Conservation (phyloP, 2,329 filamentous ascomycete genomes). For the Paecilomyces fulvus region DNA sequence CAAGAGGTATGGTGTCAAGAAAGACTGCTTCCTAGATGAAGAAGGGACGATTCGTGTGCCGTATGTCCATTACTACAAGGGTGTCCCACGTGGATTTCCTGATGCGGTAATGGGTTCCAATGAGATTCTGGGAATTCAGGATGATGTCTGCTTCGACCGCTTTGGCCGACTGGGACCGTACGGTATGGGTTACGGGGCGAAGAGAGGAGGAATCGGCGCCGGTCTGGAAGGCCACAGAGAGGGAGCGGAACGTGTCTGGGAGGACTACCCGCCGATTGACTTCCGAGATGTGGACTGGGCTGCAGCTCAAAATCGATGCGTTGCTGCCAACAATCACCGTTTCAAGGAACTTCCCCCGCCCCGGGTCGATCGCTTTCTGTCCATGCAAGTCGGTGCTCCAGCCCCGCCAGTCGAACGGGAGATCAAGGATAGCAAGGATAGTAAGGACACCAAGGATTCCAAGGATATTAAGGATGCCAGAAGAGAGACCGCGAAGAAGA, state of each 20-base stretch:
- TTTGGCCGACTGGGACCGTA: constrained; percentile 85
- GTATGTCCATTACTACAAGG: constrained; percentile 62
- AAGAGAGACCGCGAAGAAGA: constrained; percentile 14
- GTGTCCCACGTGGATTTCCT: constrained; percentile 76
- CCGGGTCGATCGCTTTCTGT: constrained; percentile 24
- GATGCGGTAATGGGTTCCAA: constrained; percentile 82
- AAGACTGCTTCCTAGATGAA: constrained; percentile 71
- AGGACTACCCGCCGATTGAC: constrained; percentile 61
- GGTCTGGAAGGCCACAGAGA: constrained; percentile 77
- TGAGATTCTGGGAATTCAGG: constrained; percentile 64
- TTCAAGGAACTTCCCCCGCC: constrained; percentile 45
- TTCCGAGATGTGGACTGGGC: constrained; percentile 72
- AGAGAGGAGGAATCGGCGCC: constrained; percentile 72
- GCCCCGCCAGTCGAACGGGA: constrained; percentile 5
- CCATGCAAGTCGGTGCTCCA: constrained; percentile 23
- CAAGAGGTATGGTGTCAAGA: constrained; percentile 49
- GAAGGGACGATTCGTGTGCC: constrained; percentile 58
- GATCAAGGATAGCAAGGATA: constrained; percentile 5
- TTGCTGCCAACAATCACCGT: constrained; percentile 59
- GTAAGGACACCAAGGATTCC: constrained; percentile 2
- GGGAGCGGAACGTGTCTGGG: constrained; percentile 73
- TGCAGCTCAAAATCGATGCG: constrained; percentile 66
- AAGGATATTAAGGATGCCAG: constrained; percentile 8
- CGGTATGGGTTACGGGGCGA: constrained; percentile 74
- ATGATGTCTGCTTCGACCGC: constrained; percentile 88